Evolutionary conservation across 1,284 basidiomycete genomes (phyloP).

Genomic region (Tilletia horrida): DNA sequence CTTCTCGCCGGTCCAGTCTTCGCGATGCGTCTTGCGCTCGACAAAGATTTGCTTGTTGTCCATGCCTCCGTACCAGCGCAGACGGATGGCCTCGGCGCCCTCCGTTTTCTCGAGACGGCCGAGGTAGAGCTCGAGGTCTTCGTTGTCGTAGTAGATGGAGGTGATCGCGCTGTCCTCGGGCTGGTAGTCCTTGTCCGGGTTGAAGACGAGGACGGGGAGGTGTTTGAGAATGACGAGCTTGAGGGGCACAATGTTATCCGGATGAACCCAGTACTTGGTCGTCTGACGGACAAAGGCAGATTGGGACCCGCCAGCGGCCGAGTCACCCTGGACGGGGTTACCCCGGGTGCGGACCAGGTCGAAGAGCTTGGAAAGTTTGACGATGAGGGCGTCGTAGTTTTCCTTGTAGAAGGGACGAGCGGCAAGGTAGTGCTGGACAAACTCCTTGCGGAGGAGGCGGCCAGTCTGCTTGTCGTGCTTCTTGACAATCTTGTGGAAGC

Average conservation of each 20-base stretch:
- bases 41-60: slow-evolving; percentile 78
- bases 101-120: slow-evolving; percentile 97
- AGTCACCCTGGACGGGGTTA: slow-evolving; percentile 87
- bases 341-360: slow-evolving; percentile 93
- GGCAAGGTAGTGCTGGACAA: slow-evolving; percentile 85
- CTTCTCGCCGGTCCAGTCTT: slow-evolving; percentile 99
- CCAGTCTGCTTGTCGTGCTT: slow-evolving; percentile 75
- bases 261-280: slow-evolving; percentile 92
- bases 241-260: slow-evolving; percentile 80
- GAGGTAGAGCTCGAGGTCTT: slow-evolving; percentile 94
- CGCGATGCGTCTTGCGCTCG: slow-evolving; percentile 96
- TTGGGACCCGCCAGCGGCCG: slow-evolving; percentile 87
- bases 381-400: slow-evolving; percentile 76
- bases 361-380: slow-evolving; percentile 92
- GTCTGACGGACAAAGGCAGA: slow-evolving; percentile 96
- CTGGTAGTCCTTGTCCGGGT: slow-evolving; percentile 90
- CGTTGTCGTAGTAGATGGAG: slow-evolving; percentile 88
- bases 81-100: slow-evolving; percentile 90
- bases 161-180: slow-evolving; percentile 78
- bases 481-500: slow-evolving; percentile 99
- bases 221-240: slow-evolving; percentile 92
- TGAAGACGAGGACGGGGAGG: slow-evolving; percentile 73
- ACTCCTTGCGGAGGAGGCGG: slow-evolving; percentile 62
- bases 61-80: slow-evolving; percentile 97
- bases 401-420: slow-evolving; percentile 90